phyloP scores from a whole-genome alignment of 192 early-diverging fungal genomes.

The Umbelopsis ramanniana region DNA sequence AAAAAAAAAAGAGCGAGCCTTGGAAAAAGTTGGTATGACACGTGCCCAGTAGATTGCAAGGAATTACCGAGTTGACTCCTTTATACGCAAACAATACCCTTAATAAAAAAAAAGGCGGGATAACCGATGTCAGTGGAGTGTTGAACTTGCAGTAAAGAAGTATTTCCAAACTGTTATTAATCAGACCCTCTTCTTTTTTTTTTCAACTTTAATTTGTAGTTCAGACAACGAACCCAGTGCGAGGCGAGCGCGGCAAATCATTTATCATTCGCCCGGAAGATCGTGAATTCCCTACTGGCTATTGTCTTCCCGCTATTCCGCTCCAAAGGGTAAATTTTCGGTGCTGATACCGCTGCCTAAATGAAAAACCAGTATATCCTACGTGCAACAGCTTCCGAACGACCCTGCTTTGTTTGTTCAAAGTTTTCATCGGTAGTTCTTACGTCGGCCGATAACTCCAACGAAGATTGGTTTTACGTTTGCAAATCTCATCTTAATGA shows the following conservation, averaged over 20 bases:
- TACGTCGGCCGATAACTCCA: conserved; percentile 51
- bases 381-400: conserved; percentile 36
- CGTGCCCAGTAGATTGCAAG: conserved; percentile 1
- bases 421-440: conserved; percentile 54
- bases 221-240: conserved; percentile 5
- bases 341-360: neutral
- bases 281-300: neutral
- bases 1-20: neutral
- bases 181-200: conserved; percentile 1
- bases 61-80: neutral
- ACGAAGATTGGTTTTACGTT: conserved; percentile 56
- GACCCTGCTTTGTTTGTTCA: conserved; percentile 56
- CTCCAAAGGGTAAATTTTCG: neutral
- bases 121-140: neutral
- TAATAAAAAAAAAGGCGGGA: neutral
- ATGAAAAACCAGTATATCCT: conserved; percentile 44
- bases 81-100: neutral
- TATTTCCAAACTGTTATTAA: neutral
- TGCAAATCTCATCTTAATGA: conserved; percentile 53
- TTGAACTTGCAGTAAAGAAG: neutral
- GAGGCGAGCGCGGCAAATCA: neutral
- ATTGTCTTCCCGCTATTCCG: no score
- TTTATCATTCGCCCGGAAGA: neutral
- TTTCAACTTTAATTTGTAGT: neutral
- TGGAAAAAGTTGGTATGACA: neutral